These are phyloP conservation scores for Calonectria montana DNA, from an alignment of 2,329 filamentous ascomycete species.

Conservation along the genomic window DNA sequence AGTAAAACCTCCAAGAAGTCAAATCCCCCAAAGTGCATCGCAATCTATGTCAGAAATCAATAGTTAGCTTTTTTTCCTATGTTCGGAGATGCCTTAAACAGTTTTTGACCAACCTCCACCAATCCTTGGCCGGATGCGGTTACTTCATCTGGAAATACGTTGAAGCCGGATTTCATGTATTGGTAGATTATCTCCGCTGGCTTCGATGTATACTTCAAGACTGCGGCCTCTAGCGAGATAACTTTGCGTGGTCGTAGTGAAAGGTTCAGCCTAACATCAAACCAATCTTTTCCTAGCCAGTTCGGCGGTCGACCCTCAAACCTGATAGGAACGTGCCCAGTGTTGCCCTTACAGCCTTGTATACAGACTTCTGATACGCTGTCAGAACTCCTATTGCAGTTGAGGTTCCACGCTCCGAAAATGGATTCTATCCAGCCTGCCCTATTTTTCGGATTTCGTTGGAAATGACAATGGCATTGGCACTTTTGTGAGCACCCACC, in stretches of 20 bases:
- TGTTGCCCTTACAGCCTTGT: background rate
- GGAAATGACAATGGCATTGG: constrained; percentile 3
- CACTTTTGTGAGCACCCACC: background rate
- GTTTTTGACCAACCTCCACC: background rate
- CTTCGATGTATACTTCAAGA: background rate
- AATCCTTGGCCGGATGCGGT: background rate
- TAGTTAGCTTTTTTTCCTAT: no score
- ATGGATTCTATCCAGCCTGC: background rate
- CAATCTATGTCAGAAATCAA: no score
- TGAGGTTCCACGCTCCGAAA: background rate
- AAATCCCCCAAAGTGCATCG: no score
- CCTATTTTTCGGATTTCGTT: background rate
- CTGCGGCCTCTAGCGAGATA: background rate
- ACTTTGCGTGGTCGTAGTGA: background rate
- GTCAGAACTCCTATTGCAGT: background rate
- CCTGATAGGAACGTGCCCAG: background rate
- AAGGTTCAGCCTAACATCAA: background rate
- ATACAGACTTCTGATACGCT: background rate
- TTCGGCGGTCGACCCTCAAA: background rate
- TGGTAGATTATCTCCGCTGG: background rate
- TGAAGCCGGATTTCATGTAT: background rate
- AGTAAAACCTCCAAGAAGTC: background rate
- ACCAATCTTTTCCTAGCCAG: background rate
- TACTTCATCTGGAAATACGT: background rate
- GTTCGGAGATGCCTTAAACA: background rate